phyloP scores from a whole-genome alignment of 331 rosid species.

The Rhamnella rubrinervis region DNA sequence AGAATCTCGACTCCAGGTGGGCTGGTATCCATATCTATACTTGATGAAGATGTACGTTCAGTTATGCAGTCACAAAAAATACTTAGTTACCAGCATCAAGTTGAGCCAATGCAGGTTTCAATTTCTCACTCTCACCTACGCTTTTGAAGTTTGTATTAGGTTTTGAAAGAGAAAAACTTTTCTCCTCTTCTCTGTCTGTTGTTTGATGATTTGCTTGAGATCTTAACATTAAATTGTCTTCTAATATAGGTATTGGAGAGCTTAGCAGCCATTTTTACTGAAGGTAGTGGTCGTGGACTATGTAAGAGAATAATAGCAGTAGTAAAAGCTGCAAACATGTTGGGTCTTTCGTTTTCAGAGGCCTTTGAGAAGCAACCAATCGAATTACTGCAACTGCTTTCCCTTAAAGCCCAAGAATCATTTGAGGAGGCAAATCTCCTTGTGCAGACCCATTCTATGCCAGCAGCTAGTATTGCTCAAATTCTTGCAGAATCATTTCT shows the following conservation, averaged over 20 bases:
- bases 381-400: slow-evolving; percentile 89
- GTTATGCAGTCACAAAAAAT: slow-evolving; percentile 52
- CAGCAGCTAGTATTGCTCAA: slow-evolving; percentile 89
- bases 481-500: slow-evolving; percentile 96
- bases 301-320: slow-evolving; percentile 88
- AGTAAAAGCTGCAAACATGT: slow-evolving; percentile 75
- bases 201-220: slow-evolving; percentile 18
- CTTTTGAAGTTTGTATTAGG: neutral
- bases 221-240: slow-evolving; percentile 19
- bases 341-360: slow-evolving; percentile 81
- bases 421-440: slow-evolving; percentile 89
- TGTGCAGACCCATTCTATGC: slow-evolving; percentile 87
- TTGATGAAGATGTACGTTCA: slow-evolving; percentile 74
- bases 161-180: neutral
- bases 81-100: slow-evolving; percentile 40
- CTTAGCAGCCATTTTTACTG: slow-evolving; percentile 61
- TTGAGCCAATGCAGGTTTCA: slow-evolving; percentile 73
- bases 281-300: slow-evolving; percentile 87
- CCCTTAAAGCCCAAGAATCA: slow-evolving; percentile 97
- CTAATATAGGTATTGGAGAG: slow-evolving; percentile 72
- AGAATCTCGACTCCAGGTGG: slow-evolving; percentile 63
- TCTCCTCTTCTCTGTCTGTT: slow-evolving; percentile 1
- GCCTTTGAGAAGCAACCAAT: slow-evolving; percentile 90
- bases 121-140: neutral
- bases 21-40: slow-evolving; percentile 49